These are phyloP conservation scores for Glomus cerebriforme DNA, from an alignment of 192 early-diverging fungal species.

Conservation along the genomic window DNA sequence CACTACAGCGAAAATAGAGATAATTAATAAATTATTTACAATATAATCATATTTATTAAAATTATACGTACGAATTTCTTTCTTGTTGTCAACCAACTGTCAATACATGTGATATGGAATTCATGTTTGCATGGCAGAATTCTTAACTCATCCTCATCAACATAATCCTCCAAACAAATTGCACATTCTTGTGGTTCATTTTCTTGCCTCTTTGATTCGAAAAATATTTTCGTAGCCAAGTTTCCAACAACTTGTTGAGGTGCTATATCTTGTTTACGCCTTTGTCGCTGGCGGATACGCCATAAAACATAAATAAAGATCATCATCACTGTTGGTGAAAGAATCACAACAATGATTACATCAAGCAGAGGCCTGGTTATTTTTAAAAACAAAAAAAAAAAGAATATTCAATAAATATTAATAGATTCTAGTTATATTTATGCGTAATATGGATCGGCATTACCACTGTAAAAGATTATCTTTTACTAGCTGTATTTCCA, in stretches of 20 bases:
- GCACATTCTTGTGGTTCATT: conserved; percentile 83
- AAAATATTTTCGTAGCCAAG: conserved; percentile 73
- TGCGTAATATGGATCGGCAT: conserved; percentile 31
- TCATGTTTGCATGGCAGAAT: conserved; percentile 86
- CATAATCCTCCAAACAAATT: conserved; percentile 93
- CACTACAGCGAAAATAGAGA: conserved; percentile 39
- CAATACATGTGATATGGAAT: conserved; percentile 88
- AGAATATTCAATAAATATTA: not conserved
- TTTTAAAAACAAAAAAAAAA: not conserved
- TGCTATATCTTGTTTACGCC: conserved; percentile 73
- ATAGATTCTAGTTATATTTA: not conserved
- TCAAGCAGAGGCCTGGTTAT: conserved; percentile 69
- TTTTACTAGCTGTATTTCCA: conserved; percentile 38
- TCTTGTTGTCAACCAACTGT: conserved; percentile 86
- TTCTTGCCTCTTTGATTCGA: conserved; percentile 59
- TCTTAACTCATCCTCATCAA: conserved; percentile 74
- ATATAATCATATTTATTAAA: conserved; percentile 27
- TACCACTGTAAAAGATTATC: conserved; percentile 52
- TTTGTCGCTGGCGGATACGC: conserved; percentile 71
- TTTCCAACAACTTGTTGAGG: conserved; percentile 72
- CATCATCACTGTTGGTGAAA: conserved; percentile 82
- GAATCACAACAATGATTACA: conserved; percentile 77
- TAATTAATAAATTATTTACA: not conserved
- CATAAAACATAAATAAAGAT: conserved; percentile 73
- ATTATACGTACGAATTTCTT: conserved; percentile 83